phyloP scores from a whole-genome alignment of 1,284 basidiomycete genomes.

The Melampsora americana region DNA sequence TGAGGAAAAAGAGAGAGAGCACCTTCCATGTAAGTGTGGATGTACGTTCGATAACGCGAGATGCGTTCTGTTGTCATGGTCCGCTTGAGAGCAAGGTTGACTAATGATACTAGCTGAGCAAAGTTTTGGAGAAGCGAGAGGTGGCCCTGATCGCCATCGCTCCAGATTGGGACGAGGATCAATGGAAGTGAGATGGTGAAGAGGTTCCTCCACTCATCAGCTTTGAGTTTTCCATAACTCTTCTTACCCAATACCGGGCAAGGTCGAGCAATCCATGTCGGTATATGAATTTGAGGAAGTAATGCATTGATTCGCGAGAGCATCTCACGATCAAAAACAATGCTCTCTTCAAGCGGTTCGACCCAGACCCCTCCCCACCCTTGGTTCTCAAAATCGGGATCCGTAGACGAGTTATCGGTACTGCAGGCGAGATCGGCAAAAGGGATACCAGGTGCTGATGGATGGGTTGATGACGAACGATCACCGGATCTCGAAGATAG shows the following conservation, averaged over 20 bases:
- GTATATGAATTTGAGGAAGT: background rate
- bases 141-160: background rate
- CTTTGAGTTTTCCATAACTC: conserved; percentile 25
- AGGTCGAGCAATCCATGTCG: conserved; percentile 19
- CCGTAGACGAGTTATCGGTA: background rate
- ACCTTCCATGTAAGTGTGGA: background rate
- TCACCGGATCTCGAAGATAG: background rate
- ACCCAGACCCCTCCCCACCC: conserved; percentile 26
- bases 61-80: conserved; percentile 5
- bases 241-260: conserved; percentile 36
- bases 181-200: conserved; percentile 18
- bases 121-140: conserved; percentile 30
- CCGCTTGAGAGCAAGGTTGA: conserved; percentile 1
- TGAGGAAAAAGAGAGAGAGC: conserved; percentile 8
- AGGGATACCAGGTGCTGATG: background rate
- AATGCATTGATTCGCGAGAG: conserved; percentile 13
- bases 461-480: background rate
- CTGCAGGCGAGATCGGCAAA: conserved; percentile 8
- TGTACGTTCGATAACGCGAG: background rate
- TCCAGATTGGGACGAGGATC: conserved; percentile 19
- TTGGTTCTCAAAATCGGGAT: conserved; percentile 15
- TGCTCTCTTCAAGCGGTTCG: background rate
- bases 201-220: conserved; percentile 26
- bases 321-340: conserved; percentile 9
- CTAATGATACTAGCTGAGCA: conserved; percentile 9